A percentile compares a stretch with the other conserved stretches of the same genome.
Evolutionary conservation across 768 basidiomycete genomes (phyloP).

Genomic region (Coprinopsis strossmayeri): DNA sequence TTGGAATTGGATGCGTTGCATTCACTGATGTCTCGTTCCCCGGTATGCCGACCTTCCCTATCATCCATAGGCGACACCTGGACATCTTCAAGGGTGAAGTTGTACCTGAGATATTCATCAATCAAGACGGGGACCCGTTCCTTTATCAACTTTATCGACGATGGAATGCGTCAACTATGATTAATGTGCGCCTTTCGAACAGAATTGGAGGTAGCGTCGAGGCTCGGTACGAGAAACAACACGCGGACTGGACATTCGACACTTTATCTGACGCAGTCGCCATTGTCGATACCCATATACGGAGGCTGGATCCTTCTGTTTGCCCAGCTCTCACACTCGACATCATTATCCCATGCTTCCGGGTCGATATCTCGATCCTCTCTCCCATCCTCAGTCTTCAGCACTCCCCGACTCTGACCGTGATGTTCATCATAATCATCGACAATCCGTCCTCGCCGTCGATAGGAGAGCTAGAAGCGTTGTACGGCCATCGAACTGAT

Average conservation of each 20-base stretch:
- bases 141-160: conserved; percentile 56
- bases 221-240: conserved; percentile 44
- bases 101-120: conserved; percentile 45
- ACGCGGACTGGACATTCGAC: conserved; percentile 44
- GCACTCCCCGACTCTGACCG: conserved; percentile 33
- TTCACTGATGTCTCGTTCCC: conserved; percentile 51
- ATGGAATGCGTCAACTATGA: conserved; percentile 44
- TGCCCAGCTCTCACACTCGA: conserved; percentile 41
- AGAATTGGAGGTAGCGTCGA: conserved; percentile 35
- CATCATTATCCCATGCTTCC: conserved; percentile 49
- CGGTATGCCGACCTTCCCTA: conserved; percentile 59
- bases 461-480: conserved; percentile 29
- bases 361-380: conserved; percentile 40
- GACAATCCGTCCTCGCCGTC: conserved; percentile 43
- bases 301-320: conserved; percentile 9
- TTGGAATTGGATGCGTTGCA: conserved; percentile 50
- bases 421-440: conserved; percentile 54
- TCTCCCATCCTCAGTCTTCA: conserved; percentile 37
- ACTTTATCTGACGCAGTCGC: conserved; percentile 35
- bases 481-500: conserved; percentile 37
- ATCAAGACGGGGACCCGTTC: conserved; percentile 56
- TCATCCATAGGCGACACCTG: conserved; percentile 49
- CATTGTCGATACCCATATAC: conserved; percentile 14
- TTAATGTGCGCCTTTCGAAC: conserved; percentile 35
- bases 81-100: conserved; percentile 46